Base-by-base conservation (phyloP, 129 eudicot genomes). In the Scalesia atractyloides region DNA sequence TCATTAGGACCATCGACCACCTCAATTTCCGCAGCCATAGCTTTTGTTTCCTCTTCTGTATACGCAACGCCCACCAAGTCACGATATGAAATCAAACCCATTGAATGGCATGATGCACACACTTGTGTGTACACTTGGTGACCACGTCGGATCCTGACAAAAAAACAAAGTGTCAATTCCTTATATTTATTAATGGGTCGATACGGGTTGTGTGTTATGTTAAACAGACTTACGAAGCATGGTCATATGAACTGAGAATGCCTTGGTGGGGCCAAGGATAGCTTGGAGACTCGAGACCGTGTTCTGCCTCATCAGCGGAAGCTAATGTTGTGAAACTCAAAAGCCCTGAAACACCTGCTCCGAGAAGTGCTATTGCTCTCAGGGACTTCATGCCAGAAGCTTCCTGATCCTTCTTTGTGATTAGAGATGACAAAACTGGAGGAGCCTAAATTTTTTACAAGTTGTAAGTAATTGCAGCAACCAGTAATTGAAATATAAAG, bases 201-300 rank as follows among this genome's bases (percentile, higher is more conserved):
- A 70, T 19, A 14, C 47, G 4, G 14, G 13, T 70, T n/a, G 62
- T 48, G 61, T 11, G n/a, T 16, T 33, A 51, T 68, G 44, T 26
- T 14, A 15, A 48, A 44, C 0, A 19, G 59, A 88, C 96, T 84
- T 80, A 91, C 97, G 96, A 88, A 59, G 90, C 88, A 79, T 91
- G 97, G 62, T 91, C 97, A 74, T 88, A 91, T 75, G 97, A 91
- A 70, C 92, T 91, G 63, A 91, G 92, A 77, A 91, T 91, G 86
- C 97, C 97, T 60, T 82, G 62, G 80, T 91, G 97, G 66, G 97
- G 97, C 97, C 97, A 91, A 54, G 97, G 97, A 80, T 91, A 88
- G 86, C 76, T 88, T 8, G 97, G 91, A 62, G 81, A 69, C 57
- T 84, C 96, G 13, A 91, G 80, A 19, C 97, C 97, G 77, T 91